phyloP scores from a whole-genome alignment of 106 monocot genomes.

The Dendrobium nobile region DNA sequence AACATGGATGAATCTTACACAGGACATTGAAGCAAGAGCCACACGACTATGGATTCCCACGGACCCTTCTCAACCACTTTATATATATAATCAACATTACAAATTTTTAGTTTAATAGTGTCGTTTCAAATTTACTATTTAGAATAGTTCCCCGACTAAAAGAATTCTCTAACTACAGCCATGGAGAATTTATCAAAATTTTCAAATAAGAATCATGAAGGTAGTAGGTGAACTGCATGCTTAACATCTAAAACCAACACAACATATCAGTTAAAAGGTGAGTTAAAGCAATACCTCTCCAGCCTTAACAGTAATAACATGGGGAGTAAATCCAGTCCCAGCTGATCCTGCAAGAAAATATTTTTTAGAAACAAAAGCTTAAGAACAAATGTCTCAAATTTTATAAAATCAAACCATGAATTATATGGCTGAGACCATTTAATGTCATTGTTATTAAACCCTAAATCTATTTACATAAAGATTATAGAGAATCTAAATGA shows the following conservation, averaged over 20 bases:
- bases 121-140: not conserved
- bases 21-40: no score
- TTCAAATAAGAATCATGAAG: not conserved
- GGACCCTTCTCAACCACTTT: no score
- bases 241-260: not conserved
- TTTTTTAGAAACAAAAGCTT: not conserved
- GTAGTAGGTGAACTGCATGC: not conserved
- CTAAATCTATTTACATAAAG: not conserved
- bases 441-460: not conserved
- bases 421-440: not conserved
- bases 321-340: constrained; percentile 50
- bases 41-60: no score
- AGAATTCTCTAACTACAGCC: not conserved
- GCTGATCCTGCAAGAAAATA: constrained; percentile 36
- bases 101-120: not conserved
- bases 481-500: constrained; percentile 1
- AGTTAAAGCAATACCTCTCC: constrained; percentile 51
- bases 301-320: constrained; percentile 54
- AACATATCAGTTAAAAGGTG: not conserved
- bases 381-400: not conserved
- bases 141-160: not conserved
- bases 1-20: no score
- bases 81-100: no score
- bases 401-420: not conserved
- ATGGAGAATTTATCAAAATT: not conserved